Evolutionary conservation across 2,329 filamentous ascomycete genomes (phyloP).

Genomic region (Colletotrichum sp.): DNA sequence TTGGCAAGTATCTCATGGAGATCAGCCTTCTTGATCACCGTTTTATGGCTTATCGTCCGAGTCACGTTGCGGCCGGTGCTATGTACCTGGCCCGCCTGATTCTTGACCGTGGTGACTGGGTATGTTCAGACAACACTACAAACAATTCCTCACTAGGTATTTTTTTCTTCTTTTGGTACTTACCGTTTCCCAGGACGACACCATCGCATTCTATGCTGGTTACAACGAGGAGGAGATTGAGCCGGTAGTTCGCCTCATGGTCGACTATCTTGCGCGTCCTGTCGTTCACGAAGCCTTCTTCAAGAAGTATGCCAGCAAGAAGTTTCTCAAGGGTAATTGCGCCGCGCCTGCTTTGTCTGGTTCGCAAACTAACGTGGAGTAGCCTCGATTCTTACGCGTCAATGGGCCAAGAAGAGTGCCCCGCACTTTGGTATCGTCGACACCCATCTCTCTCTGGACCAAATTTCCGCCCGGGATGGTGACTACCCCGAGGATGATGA

Average conservation of each 20-base stretch:
- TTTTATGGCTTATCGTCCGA: slow-evolving; percentile 89
- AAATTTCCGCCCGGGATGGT: slow-evolving; percentile 37
- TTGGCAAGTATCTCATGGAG: slow-evolving; percentile 98
- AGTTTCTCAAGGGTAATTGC: slow-evolving; percentile 93
- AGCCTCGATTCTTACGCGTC: slow-evolving; percentile 91
- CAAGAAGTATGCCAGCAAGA: slow-evolving; percentile 99
- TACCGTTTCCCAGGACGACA: slow-evolving; percentile 68
- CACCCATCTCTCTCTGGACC: slow-evolving; percentile 54
- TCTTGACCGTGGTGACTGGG: slow-evolving; percentile 90
- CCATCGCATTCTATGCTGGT: slow-evolving; percentile 87
- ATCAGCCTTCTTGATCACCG: slow-evolving; percentile 95
- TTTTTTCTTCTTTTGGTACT: slow-evolving; percentile 27
- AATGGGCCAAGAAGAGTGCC: slow-evolving; percentile 89
- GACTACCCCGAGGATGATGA: slow-evolving; percentile 35
- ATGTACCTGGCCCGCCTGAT: slow-evolving; percentile 96
- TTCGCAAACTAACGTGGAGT: slow-evolving; percentile 27
- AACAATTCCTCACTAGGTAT: background rate
- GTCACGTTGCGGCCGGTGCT: slow-evolving; percentile 86
- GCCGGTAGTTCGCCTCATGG: slow-evolving; percentile 91
- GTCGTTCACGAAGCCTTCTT: slow-evolving; percentile 97
- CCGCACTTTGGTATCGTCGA: slow-evolving; percentile 59
- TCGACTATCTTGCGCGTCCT: slow-evolving; percentile 92
- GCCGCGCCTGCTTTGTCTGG: too few relatives aligned
- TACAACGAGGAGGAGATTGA: slow-evolving; percentile 93
- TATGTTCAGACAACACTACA: slow-evolving; percentile 49